Conservation (phyloP, 1,284 basidiomycete species). For the Singerocomus inundabilis region DNA sequence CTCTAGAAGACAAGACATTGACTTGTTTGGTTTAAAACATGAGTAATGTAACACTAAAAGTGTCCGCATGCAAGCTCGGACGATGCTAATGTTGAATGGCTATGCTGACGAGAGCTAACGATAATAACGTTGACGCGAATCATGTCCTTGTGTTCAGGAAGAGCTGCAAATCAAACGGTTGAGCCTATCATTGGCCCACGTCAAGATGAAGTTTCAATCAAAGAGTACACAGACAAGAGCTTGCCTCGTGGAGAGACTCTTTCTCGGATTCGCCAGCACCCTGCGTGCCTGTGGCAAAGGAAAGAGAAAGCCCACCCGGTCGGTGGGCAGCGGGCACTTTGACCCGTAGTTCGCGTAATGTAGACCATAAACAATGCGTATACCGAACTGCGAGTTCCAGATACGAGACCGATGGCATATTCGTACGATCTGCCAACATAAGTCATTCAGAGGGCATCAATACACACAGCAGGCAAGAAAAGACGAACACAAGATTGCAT, state of each 20-base stretch:
- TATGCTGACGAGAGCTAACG: neutral
- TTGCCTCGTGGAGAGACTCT: constrained; percentile 26
- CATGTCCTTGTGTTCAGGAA: constrained; percentile 47
- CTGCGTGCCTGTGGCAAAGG: constrained; percentile 5
- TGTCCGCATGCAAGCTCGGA: constrained; percentile 16
- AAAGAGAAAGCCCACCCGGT: constrained; percentile 38
- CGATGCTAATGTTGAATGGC: constrained; percentile 19
- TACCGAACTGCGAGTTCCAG: constrained; percentile 63
- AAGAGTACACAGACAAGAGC: constrained; percentile 2
- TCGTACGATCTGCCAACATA: constrained; percentile 46
- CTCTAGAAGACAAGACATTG: constrained; percentile 5
- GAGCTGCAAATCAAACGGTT: constrained; percentile 48
- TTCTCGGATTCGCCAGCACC: constrained; percentile 27
- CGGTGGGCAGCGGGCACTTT: constrained; percentile 45
- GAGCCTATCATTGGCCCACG: constrained; percentile 24
- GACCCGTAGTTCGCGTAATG: constrained; percentile 48
- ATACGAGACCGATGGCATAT: constrained; percentile 52
- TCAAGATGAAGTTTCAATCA: neutral
- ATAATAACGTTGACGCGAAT: constrained; percentile 13
- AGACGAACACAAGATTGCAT: constrained; percentile 74
- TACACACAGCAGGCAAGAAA: neutral
- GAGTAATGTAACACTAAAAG: constrained; percentile 24
- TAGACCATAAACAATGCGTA: constrained; percentile 55
- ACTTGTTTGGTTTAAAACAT: constrained; percentile 7
- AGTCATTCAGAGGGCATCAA: constrained; percentile 2